Evolutionary conservation across 2,329 filamentous ascomycete species (phyloP), one percentile per base, ranked within the genome.

Genomic region (Aspergillus intermedius): DNA sequence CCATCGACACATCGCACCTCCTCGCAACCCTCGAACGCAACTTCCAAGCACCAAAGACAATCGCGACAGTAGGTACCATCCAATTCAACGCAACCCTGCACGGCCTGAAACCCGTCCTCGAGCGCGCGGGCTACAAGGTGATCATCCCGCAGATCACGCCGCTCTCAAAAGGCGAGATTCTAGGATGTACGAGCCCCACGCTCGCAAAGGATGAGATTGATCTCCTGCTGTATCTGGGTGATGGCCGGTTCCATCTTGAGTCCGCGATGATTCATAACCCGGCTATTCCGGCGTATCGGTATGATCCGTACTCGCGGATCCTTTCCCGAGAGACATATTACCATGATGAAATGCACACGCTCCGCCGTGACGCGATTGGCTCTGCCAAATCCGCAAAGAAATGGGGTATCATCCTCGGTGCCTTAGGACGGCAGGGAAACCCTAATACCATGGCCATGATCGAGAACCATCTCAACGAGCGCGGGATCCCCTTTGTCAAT

Each of bases 191-290:
- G 6, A 95, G 91, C 0, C 93, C 93, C 0, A 79, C 79, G 19
- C 75, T 91, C n/a, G 60, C 75, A 12, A 64, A 73, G n/a, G 61
- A 71, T 35, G 73, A 76, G 34, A 81, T 91, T 19, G 88, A 95
- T 63, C 71, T 89, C 54, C 85, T 96, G 42, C 75, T 96, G 1
- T 96, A 96, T 66, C 81, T 96, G 12, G 91, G 91, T 42, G 91
- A 96, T 63, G 91, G 91, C 10, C 82, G 91, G 50, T 96, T 96
- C 74, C 93, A 98, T 67, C 85, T 98, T 40, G 93, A 98, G 71
- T 94, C 88, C 62, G 91, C 94, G 62, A 98, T 98, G 91, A 98
- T 98, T 57, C 93, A 97, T 65, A 98, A 98, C 70, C 93, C 94
- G 0, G 72, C 76, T 4, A 81, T 96, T 32, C 88, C 91, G 0